phyloP scores from a whole-genome alignment of 306 rosid genomes.

The Mimosa pudica region DNA sequence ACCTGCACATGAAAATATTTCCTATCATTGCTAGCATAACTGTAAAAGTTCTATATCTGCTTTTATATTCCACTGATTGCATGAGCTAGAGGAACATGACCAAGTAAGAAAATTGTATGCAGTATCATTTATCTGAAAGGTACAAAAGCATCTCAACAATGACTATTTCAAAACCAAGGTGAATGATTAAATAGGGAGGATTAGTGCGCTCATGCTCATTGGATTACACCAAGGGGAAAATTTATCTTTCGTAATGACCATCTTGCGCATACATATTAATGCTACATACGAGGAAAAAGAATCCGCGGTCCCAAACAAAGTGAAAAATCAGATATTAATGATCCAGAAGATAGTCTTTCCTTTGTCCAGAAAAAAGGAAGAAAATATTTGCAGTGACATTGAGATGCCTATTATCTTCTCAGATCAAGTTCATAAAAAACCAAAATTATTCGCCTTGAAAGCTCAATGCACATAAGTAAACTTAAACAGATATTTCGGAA shows the following conservation, averaged over 20 bases:
- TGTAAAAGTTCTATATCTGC: constrained; percentile 6
- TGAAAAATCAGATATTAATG: constrained; percentile 6
- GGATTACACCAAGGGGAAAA: not conserved
- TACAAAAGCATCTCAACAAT: constrained; percentile 8
- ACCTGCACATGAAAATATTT: constrained; percentile 54
- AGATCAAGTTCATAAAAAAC: constrained; percentile 9
- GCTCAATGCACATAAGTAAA: constrained; percentile 14
- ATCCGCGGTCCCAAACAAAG: not conserved
- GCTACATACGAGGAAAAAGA: constrained; percentile 3
- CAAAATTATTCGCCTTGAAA: constrained; percentile 16
- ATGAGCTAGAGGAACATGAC: constrained; percentile 22
- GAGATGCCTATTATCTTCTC: constrained; percentile 16
- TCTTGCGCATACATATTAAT: constrained; percentile 5
- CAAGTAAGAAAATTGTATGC: constrained; percentile 1
- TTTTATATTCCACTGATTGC: constrained; percentile 13
- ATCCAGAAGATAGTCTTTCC: not conserved
- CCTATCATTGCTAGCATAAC: not conserved
- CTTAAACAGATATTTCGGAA: constrained; percentile 11
- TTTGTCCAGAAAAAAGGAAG: not conserved
- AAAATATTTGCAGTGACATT: constrained; percentile 5
- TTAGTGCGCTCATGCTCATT: not conserved
- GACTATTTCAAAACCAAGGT: not conserved
- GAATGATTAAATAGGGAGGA: constrained; percentile 8
- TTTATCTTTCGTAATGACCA: constrained; percentile 5
- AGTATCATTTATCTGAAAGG: constrained; percentile 11